A percentile compares a stretch with the other conserved stretches of the same genome.
phyloP scores from a whole-genome alignment of 768 basidiomycete species.

The Hebeloma cylindrosporum region DNA sequence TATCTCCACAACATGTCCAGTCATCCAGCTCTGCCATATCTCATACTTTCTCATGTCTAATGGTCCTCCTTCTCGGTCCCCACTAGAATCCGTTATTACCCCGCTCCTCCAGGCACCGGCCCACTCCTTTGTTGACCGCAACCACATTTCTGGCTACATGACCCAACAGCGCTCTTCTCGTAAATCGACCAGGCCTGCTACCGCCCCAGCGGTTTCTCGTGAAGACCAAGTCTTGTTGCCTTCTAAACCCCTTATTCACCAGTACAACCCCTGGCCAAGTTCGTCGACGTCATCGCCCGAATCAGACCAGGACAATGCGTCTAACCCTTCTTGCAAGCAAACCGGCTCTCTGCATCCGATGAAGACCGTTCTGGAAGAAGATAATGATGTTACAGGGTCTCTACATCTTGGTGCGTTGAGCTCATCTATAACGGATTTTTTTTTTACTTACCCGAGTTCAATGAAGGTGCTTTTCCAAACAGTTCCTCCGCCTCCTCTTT shows the following conservation, averaged over 20 bases:
- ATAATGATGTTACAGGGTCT: conserved; percentile 2
- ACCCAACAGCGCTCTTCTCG: conserved; percentile 22
- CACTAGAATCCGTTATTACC: not conserved
- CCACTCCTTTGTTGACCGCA: conserved; percentile 8
- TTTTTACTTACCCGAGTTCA: not conserved
- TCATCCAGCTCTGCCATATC: conserved; percentile 1
- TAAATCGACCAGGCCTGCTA: conserved; percentile 34
- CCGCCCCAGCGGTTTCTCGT: conserved; percentile 35
- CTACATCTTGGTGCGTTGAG: conserved; percentile 2
- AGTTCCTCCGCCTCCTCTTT: not conserved
- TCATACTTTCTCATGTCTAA: conserved; percentile 15
- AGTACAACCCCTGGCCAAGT: conserved; percentile 2
- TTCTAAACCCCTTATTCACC: conserved; percentile 27
- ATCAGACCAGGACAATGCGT: not conserved
- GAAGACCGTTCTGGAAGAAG: conserved; percentile 16
- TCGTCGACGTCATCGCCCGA: not conserved
- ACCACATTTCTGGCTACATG: conserved; percentile 15
- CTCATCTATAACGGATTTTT: not conserved
- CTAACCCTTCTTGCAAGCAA: not conserved
- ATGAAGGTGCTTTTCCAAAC: not conserved
- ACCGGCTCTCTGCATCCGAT: conserved; percentile 1
- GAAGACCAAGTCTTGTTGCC: conserved; percentile 45
- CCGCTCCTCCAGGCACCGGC: not conserved
- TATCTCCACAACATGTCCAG: too few relatives aligned
- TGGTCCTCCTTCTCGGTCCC: conserved; percentile 1